Evolutionary conservation across 306 rosid species (phyloP).

Genomic region (Vicia villosa): DNA sequence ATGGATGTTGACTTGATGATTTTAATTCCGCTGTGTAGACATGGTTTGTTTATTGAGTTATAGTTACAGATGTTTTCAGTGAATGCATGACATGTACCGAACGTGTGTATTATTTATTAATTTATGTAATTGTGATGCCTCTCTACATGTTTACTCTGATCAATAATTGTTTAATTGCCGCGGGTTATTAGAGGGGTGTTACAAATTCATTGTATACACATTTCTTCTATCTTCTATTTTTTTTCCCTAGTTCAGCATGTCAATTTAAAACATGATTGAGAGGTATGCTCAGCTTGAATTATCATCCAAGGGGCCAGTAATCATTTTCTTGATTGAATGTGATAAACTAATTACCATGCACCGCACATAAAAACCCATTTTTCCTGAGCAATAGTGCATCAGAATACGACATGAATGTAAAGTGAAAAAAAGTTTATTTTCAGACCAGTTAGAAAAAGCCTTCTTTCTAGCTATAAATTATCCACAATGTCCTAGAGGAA

Average conservation of each 20-base stretch:
- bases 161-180: no score
- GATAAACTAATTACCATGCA: conserved; percentile 1
- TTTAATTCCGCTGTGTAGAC: no score
- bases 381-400: neutral
- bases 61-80: no score
- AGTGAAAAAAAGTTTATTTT: neutral
- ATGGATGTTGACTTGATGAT: no score
- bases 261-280: conserved; percentile 28
- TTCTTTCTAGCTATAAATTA: conserved; percentile 18
- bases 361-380: neutral
- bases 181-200: no score
- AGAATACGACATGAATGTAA: conserved; percentile 5
- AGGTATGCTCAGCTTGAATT: conserved; percentile 24
- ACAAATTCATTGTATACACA: neutral
- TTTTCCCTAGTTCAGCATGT: conserved; percentile 16
- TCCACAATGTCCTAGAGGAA: neutral
- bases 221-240: neutral
- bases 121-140: no score
- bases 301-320: conserved; percentile 20
- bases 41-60: no score
- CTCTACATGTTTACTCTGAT: no score
- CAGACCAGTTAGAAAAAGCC: neutral
- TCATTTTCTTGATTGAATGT: conserved; percentile 28
- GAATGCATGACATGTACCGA: no score
- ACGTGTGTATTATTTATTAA: no score